phyloP scores from a whole-genome alignment of 2,329 filamentous ascomycete genomes.

The Fusarium globosum region DNA sequence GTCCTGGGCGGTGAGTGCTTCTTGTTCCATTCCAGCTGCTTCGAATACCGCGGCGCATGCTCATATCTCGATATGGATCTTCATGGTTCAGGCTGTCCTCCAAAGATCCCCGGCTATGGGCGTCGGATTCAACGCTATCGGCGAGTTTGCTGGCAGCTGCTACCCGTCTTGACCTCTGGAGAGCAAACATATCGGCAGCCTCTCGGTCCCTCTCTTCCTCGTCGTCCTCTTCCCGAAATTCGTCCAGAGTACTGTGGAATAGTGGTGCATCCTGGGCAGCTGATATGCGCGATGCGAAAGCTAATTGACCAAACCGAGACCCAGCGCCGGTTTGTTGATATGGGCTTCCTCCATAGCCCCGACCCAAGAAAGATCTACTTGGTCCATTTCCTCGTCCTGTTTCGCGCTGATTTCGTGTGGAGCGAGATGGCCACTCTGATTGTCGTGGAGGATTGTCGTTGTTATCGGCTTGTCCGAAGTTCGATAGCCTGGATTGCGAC shows the following conservation, averaged over 20 bases:
- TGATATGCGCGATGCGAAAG: constrained; percentile 81
- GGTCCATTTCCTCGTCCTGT: constrained; percentile 44
- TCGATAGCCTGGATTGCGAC: constrained; percentile 90
- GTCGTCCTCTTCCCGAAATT: constrained; percentile 92
- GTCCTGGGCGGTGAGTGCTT: constrained; percentile 50
- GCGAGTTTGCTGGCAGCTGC: constrained; percentile 86
- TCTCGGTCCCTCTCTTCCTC: constrained; percentile 91
- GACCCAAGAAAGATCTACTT: constrained; percentile 57
- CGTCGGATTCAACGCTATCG: constrained; percentile 85
- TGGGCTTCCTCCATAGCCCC: constrained; percentile 73
- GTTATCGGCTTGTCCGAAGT: constrained; percentile 70
- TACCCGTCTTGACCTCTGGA: constrained; percentile 89
- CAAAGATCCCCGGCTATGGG: constrained; percentile 53
- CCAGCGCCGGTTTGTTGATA: constrained; percentile 81
- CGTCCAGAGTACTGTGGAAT: constrained; percentile 92
- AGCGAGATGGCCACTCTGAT: constrained; percentile 51
- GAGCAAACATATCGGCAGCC: constrained; percentile 91
- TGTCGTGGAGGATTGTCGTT: constrained; percentile 46
- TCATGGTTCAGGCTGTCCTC: constrained; percentile 48
- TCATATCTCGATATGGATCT: constrained; percentile 58
- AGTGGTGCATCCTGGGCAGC: constrained; percentile 83
- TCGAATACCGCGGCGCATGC: constrained; percentile 64
- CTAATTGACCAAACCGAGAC: constrained; percentile 77
- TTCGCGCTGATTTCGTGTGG: constrained; percentile 49
- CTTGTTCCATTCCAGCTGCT: constrained; percentile 73